Percentiles rank a stretch among this genome's conserved stretches.
These are phyloP conservation scores for Leccinellum albellum DNA, from an alignment of 768 basidiomycete genomes.

Conservation along the genomic window DNA sequence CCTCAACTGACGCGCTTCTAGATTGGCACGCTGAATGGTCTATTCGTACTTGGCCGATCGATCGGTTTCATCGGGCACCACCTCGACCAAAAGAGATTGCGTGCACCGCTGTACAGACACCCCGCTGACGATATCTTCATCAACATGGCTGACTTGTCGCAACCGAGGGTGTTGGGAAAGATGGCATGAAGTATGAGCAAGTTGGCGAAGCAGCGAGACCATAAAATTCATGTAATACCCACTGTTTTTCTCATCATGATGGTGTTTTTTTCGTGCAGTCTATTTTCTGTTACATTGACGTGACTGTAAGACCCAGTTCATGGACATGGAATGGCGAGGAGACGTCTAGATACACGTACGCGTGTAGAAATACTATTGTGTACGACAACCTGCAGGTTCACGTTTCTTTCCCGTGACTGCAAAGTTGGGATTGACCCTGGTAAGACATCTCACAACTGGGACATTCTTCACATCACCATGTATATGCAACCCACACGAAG, in stretches of 20 bases:
- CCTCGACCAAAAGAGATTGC: constrained; percentile 93
- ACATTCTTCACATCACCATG: neutral
- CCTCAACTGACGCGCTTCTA: constrained; percentile 10
- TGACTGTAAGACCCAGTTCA: neutral
- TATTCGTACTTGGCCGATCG: constrained; percentile 95
- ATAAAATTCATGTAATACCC: constrained; percentile 19
- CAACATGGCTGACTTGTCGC: constrained; percentile 83
- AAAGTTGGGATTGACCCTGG: no score
- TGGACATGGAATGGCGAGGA: neutral
- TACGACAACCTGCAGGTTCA: neutral
- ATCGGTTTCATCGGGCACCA: constrained; percentile 98
- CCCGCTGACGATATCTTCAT: constrained; percentile 96
- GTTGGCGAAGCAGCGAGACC: neutral
- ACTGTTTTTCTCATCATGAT: neutral
- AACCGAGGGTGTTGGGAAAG: constrained; percentile 71
- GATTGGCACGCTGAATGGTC: constrained; percentile 92
- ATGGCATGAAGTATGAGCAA: constrained; percentile 15
- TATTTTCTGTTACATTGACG: neutral
- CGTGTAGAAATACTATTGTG: neutral
- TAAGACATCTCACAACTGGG: no score
- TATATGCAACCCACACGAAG: neutral
- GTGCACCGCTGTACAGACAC: constrained; percentile 90
- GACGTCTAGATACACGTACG: neutral
- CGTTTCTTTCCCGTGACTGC: neutral
- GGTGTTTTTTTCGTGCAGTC: neutral